Conservation (phyloP, 805 yeast genomes). For the Diddensiella santjacobensis region DNA sequence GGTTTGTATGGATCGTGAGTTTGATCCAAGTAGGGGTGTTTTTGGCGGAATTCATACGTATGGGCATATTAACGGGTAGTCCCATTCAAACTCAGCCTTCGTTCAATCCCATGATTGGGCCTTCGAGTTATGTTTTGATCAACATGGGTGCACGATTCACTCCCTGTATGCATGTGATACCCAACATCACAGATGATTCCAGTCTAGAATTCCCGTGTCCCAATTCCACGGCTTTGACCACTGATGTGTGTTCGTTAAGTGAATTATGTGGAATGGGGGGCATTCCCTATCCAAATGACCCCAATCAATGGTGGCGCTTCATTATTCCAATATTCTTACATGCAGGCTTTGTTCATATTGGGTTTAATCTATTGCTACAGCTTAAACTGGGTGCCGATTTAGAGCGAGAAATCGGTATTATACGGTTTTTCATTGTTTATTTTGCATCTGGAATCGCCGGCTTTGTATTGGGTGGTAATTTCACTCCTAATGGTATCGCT, state of each 20-base stretch:
- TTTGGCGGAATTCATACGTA: constrained; percentile 54
- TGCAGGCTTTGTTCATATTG: constrained; percentile 68
- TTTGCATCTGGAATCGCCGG: constrained; percentile 62
- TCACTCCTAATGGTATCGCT: constrained; percentile 61
- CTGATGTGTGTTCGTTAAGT: constrained; percentile 53
- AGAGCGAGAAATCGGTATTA: constrained; percentile 53
- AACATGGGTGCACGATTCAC: constrained; percentile 68
- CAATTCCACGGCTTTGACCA: constrained; percentile 52
- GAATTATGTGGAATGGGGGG: constrained; percentile 63
- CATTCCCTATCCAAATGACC: constrained; percentile 35
- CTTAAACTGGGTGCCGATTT: constrained; percentile 56
- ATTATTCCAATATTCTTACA: constrained; percentile 69
- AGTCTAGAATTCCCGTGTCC: constrained; percentile 59
- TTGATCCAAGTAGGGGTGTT: constrained; percentile 49
- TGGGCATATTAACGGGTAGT: constrained; percentile 58
- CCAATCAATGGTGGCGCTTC: constrained; percentile 67
- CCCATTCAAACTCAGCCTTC: constrained; percentile 66
- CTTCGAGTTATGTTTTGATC: constrained; percentile 61
- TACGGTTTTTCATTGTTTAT: constrained; percentile 53
- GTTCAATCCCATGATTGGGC: constrained; percentile 78
- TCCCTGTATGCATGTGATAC: constrained; percentile 62
- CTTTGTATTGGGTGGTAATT: constrained; percentile 64
- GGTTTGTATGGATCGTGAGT: constrained; percentile 28
- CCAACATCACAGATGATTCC: constrained; percentile 47
- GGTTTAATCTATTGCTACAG: constrained; percentile 60